Percentiles rank a stretch among this genome's conserved stretches.
These are phyloP conservation scores for Cryphonectria nitschkei DNA, from an alignment of 2,329 filamentous ascomycete species.

Conservation along the genomic window DNA sequence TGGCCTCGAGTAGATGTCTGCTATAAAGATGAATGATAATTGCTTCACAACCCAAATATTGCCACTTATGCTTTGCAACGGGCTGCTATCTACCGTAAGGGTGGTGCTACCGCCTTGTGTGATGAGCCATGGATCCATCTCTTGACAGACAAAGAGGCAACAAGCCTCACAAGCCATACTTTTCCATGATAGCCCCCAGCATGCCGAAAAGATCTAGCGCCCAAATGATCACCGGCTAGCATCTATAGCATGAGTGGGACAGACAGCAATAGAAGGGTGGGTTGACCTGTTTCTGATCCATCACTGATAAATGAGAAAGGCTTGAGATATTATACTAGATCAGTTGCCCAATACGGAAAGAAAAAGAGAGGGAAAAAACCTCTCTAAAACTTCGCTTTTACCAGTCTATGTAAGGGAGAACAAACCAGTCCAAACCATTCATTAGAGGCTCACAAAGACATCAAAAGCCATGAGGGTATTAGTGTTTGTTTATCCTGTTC, in stretches of 20 bases:
- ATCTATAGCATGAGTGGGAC: not conserved
- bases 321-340: not conserved
- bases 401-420: slow-evolving; percentile 1
- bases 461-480: slow-evolving; percentile 2
- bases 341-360: not conserved
- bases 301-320: not conserved
- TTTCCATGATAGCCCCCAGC: not conserved
- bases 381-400: not conserved
- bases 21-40: slow-evolving; percentile 14
- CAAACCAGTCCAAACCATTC: not conserved
- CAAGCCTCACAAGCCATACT: not conserved
- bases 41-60: not conserved
- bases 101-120: not conserved
- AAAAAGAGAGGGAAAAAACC: too few species aligned
- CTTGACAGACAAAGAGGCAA: not conserved
- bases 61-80: not conserved
- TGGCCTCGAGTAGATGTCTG: not conserved
- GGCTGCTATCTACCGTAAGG: not conserved
- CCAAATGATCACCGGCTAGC: not conserved
- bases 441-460: not conserved
- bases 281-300: not conserved
- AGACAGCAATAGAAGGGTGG: not conserved
- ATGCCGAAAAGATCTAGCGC: not conserved
- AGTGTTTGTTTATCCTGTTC: not conserved
- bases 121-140: not conserved